Conservation (phyloP, 1,284 basidiomycete genomes). For the Ustilago cynodontis region DNA sequence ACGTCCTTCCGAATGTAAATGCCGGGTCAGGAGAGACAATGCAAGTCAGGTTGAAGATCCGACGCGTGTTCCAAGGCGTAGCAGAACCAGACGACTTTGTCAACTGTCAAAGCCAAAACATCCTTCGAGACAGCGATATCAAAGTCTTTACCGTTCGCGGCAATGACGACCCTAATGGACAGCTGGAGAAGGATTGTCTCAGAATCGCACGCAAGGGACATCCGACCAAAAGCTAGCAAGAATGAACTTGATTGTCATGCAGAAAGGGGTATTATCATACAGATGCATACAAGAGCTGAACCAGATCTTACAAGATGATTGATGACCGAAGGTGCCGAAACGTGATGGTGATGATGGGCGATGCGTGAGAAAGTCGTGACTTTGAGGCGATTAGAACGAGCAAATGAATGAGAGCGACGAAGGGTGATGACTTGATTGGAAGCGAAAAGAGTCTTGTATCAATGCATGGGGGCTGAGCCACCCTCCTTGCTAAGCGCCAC, state of each 20-base stretch:
- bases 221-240: constrained; percentile 3
- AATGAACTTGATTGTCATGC: background rate
- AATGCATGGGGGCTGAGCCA: constrained; percentile 34
- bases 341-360: background rate
- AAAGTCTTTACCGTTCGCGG: constrained; percentile 78
- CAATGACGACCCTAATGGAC: constrained; percentile 4
- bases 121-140: constrained; percentile 81
- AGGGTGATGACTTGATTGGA: background rate
- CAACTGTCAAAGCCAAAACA: constrained; percentile 85
- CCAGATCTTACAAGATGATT: background rate
- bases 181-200: constrained; percentile 57
- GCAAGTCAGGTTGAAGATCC: constrained; percentile 72
- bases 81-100: constrained; percentile 96
- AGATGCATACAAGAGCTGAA: constrained; percentile 21
- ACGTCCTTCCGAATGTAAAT: background rate
- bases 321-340: background rate
- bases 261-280: constrained; percentile 13
- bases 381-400: background rate
- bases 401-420: background rate
- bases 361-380: background rate
- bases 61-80: constrained; percentile 87
- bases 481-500: constrained; percentile 36
- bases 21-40: background rate
- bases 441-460: background rate
- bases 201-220: constrained; percentile 59